These are phyloP conservation scores for Urochloa ruziziensis DNA, from an alignment of 176 grass and related monocot genomes.

Conservation along the genomic window DNA sequence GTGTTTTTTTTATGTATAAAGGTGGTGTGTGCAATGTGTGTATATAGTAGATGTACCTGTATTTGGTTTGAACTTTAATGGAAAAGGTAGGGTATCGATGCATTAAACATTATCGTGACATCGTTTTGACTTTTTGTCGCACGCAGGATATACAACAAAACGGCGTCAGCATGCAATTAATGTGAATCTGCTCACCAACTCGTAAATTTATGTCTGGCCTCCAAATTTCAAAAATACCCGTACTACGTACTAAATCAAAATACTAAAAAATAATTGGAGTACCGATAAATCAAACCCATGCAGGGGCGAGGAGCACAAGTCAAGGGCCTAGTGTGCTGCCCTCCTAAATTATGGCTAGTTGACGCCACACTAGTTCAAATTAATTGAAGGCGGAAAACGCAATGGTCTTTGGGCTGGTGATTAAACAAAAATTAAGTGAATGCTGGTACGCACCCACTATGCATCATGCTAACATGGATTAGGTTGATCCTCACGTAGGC, in stretches of 20 bases:
- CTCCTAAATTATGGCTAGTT: conserved; percentile 11
- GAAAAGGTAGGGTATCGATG: background rate
- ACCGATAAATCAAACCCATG: background rate
- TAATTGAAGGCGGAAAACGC: background rate
- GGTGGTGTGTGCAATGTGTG: background rate
- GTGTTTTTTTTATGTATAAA: background rate
- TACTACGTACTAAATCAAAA: background rate
- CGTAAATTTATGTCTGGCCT: background rate
- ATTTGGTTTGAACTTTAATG: background rate
- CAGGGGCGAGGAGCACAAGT: conserved; percentile 18
- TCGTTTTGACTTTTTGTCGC: conserved; percentile 24
- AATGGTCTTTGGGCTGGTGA: background rate
- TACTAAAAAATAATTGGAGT: background rate
- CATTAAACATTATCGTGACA: background rate
- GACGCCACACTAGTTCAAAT: conserved; percentile 31
- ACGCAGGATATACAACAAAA: background rate
- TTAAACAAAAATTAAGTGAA: conserved; percentile 12
- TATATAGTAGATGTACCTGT: background rate
- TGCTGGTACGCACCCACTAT: conserved; percentile 35
- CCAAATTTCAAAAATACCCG: background rate
- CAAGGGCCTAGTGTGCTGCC: conserved; percentile 29
- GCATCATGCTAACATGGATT: conserved; percentile 51
- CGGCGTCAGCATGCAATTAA: background rate
- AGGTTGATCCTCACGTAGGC: conserved; percentile 52
- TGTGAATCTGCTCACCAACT: conserved; percentile 11